phyloP scores from a whole-genome alignment of 176 grass and related monocot genomes.

The Eremochloa ophiuroides region DNA sequence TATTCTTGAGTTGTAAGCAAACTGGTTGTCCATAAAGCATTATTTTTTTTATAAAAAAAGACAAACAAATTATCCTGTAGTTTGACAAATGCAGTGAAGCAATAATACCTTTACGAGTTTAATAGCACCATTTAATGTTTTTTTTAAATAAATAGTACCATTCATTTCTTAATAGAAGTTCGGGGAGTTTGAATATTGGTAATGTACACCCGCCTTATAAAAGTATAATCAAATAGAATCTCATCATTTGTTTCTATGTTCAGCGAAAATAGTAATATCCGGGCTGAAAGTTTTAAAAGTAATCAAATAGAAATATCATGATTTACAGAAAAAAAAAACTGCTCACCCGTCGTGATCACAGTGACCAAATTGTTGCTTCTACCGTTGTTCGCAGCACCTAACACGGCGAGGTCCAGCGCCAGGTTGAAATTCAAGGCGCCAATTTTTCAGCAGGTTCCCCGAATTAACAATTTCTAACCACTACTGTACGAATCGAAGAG shows the following conservation, averaged over 20 bases:
- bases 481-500: not conserved
- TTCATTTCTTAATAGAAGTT: too few relatives aligned
- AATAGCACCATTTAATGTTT: too few relatives aligned
- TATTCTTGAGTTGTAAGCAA: too few relatives aligned
- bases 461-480: not conserved
- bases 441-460: not conserved
- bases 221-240: not conserved
- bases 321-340: too few relatives aligned
- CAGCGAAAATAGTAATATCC: not conserved
- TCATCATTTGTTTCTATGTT: not conserved
- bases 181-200: not conserved
- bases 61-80: too few relatives aligned
- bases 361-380: not conserved
- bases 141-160: too few relatives aligned
- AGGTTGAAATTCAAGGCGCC: not conserved
- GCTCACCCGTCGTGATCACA: not conserved
- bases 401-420: not conserved
- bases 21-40: too few relatives aligned
- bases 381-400: conserved; percentile 6
- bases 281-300: too few relatives aligned
- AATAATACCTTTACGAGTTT: too few relatives aligned
- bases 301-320: too few relatives aligned
- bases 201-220: not conserved
- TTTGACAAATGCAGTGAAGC: too few relatives aligned
- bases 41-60: too few relatives aligned